These are phyloP conservation scores for Russula griseocarnosa DNA, from an alignment of 768 basidiomycete genomes.

Conservation along the genomic window DNA sequence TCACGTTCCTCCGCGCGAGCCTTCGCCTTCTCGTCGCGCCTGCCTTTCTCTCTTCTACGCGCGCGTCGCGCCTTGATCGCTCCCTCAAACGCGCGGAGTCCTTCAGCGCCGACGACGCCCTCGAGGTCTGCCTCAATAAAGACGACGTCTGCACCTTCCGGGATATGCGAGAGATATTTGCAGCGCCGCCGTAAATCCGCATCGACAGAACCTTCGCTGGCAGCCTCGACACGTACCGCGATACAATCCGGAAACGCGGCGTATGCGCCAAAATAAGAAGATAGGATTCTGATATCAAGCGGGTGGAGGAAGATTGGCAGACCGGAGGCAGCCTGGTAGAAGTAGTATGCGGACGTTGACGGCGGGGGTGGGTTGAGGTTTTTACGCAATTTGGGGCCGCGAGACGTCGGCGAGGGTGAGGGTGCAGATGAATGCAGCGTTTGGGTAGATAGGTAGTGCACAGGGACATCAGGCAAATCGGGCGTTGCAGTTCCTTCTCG, in stretches of 20 bases:
- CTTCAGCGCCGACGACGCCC: slow-evolving; percentile 69
- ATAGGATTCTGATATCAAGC: slow-evolving; percentile 88
- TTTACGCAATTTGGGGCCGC: slow-evolving; percentile 56
- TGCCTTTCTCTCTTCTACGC: slow-evolving; percentile 74
- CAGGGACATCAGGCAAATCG: slow-evolving; percentile 45
- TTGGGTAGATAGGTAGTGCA: slow-evolving; percentile 50
- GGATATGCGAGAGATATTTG: slow-evolving; percentile 91
- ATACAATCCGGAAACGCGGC: slow-evolving; percentile 81
- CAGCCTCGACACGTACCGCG: slow-evolving; percentile 71
- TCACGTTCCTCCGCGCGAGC: slow-evolving; percentile 69
- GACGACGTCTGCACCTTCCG: slow-evolving; percentile 87
- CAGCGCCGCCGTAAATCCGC: slow-evolving; percentile 92
- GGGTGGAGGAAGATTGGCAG: slow-evolving; percentile 91
- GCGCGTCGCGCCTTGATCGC: slow-evolving; percentile 70
- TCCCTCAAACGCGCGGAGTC: slow-evolving; percentile 78
- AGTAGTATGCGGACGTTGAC: slow-evolving; percentile 88
- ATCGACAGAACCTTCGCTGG: slow-evolving; percentile 75
- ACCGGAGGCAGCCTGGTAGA: slow-evolving; percentile 92
- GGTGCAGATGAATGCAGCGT: slow-evolving; percentile 15
- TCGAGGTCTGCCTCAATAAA: slow-evolving; percentile 87
- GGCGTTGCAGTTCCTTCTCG: slow-evolving; percentile 27
- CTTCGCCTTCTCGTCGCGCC: slow-evolving; percentile 84
- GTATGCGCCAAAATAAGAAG: slow-evolving; percentile 79
- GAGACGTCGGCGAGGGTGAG: slow-evolving; percentile 36
- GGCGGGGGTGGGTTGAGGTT: slow-evolving; percentile 86